Percentiles rank a stretch among this genome's conserved stretches.
Evolutionary conservation across 2,329 filamentous ascomycete species (phyloP).

Genomic region (Dactylellina parvicollis): DNA sequence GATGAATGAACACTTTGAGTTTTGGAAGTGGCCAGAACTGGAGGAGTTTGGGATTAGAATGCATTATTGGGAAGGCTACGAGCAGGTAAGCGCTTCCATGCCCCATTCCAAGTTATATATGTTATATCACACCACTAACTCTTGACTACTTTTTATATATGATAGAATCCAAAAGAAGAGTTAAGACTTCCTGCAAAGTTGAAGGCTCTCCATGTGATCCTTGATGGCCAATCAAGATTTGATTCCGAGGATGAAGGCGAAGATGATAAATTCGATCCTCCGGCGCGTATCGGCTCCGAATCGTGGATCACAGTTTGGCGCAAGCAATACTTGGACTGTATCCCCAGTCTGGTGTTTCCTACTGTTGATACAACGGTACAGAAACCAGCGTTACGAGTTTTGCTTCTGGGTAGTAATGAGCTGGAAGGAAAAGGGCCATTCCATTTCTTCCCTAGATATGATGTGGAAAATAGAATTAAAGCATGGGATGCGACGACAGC

Average conservation of each 20-base stretch:
- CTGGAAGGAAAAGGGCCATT: not conserved
- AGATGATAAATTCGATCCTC: not conserved
- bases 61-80: not conserved
- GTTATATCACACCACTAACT: no score
- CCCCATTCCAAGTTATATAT: no score
- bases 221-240: not conserved
- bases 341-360: not conserved
- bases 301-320: not conserved
- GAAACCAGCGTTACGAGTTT: not conserved
- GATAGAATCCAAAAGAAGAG: not conserved
- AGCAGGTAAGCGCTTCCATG: not conserved
- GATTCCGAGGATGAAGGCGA: not conserved
- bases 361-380: not conserved
- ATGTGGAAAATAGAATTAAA: not conserved
- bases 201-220: not conserved
- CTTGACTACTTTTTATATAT: no score
- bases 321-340: not conserved
- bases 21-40: conserved; percentile 8
- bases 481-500: not conserved
- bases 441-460: conserved; percentile 1
- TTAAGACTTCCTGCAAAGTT: not conserved
- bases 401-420: not conserved
- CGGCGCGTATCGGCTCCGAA: not conserved
- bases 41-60: not conserved
- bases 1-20: not conserved